These are phyloP conservation scores for Erythrobasidium hasegawianum DNA, from an alignment of 1,284 basidiomycete genomes.

Conservation along the genomic window DNA sequence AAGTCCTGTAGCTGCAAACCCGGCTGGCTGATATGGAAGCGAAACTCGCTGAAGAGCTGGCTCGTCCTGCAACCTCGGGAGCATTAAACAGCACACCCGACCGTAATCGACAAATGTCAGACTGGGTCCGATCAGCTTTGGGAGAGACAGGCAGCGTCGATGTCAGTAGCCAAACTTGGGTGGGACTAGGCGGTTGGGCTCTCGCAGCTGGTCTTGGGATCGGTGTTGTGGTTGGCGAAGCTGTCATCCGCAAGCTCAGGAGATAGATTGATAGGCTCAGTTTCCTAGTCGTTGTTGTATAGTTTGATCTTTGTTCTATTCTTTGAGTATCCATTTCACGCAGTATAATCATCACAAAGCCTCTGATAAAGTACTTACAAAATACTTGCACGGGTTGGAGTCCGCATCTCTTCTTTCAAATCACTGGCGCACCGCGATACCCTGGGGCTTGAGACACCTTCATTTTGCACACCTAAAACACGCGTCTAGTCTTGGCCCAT, in stretches of 20 bases:
- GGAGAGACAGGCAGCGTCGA: constrained; percentile 15
- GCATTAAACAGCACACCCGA: not conserved
- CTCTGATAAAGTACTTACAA: too few relatives aligned
- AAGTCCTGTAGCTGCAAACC: constrained; percentile 33
- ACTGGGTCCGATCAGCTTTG: constrained; percentile 26
- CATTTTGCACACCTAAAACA: too few relatives aligned
- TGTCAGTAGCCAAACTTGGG: constrained; percentile 12
- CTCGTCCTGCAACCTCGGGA: not conserved
- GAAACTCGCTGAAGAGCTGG: constrained; percentile 6
- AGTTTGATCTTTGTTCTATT: too few relatives aligned
- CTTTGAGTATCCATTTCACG: too few relatives aligned
- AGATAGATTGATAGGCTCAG: too few relatives aligned
- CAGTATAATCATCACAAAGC: too few relatives aligned
- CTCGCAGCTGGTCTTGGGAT: constrained; percentile 33
- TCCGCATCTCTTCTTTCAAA: too few relatives aligned
- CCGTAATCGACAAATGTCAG: constrained; percentile 13
- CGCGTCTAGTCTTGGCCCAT: too few relatives aligned
- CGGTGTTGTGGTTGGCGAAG: constrained; percentile 28
- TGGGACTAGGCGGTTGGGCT: constrained; percentile 29
- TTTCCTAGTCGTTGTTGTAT: too few relatives aligned
- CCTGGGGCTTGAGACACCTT: too few relatives aligned
- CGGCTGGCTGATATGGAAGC: constrained; percentile 18
- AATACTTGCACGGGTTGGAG: too few relatives aligned
- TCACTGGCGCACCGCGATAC: too few relatives aligned
- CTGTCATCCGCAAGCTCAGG: constrained; percentile 26